Conservation (phyloP, 768 basidiomycete genomes). For the Xerocomellus dryophilus region DNA sequence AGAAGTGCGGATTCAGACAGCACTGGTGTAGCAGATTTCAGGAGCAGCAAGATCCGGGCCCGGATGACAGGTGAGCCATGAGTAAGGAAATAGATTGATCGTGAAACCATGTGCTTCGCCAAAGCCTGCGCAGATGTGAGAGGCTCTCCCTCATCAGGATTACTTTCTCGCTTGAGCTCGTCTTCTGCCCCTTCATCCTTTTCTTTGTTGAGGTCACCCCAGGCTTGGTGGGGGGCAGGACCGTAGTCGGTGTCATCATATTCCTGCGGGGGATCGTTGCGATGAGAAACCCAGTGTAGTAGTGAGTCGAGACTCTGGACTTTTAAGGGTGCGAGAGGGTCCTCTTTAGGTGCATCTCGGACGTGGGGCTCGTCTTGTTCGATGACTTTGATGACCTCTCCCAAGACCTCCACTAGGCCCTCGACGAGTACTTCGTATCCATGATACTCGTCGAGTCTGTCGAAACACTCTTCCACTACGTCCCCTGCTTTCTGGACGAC, state of each 20-base stretch:
- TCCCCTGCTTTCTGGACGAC: conserved; percentile 89
- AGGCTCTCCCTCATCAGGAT: conserved; percentile 41
- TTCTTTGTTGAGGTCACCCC: conserved; percentile 41
- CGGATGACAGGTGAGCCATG: conserved; percentile 86
- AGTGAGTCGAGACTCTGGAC: conserved; percentile 47
- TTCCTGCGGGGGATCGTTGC: conserved; percentile 36
- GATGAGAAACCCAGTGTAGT: conserved; percentile 60
- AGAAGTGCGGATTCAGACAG: conserved; percentile 71
- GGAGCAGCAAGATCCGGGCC: conserved; percentile 72
- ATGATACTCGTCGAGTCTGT: conserved; percentile 93
- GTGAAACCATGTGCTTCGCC: conserved; percentile 80
- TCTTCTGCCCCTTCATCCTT: conserved; percentile 24
- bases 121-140: conserved; percentile 71
- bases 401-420: conserved; percentile 82
- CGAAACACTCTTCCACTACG: conserved; percentile 96
- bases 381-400: conserved; percentile 80
- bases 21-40: conserved; percentile 72
- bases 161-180: conserved; percentile 13
- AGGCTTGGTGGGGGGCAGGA: conserved; percentile 55
- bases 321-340: conserved; percentile 22
- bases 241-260: conserved; percentile 51
- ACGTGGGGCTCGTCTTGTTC: conserved; percentile 47
- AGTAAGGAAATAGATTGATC: conserved; percentile 87
- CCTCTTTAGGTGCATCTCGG: conserved; percentile 18
- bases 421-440: conserved; percentile 87